Evolutionary conservation across 345 rosid genomes (phyloP).

Genomic region (Mercurialis annua): DNA sequence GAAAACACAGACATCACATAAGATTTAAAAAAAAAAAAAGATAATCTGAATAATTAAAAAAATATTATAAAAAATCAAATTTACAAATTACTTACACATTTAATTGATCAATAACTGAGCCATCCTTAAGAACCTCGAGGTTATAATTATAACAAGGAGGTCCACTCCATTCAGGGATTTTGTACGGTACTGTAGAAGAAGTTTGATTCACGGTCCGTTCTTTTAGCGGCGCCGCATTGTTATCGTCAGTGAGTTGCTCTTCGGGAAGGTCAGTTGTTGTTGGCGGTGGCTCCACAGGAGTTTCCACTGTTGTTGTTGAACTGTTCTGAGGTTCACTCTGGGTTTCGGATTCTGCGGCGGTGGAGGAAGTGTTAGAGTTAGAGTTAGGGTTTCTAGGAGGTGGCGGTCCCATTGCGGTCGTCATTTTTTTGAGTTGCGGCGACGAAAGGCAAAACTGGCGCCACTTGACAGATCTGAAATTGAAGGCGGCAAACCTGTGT

Average conservation of each 20-base stretch:
- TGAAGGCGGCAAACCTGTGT: too few species aligned
- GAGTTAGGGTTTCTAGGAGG: slow-evolving; percentile 41
- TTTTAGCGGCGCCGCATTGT: not conserved
- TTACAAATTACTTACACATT: slow-evolving; percentile 42
- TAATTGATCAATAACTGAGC: slow-evolving; percentile 59
- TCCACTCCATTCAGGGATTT: slow-evolving; percentile 88
- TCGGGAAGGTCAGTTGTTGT: slow-evolving; percentile 28
- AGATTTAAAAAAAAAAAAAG: not conserved
- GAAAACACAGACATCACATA: slow-evolving; percentile 9
- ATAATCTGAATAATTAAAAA: not conserved
- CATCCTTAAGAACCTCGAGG: slow-evolving; percentile 85
- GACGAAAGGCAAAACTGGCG: too few species aligned
- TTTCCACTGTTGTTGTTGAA: slow-evolving; percentile 9
- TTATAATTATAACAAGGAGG: slow-evolving; percentile 58
- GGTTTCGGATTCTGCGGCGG: not conserved
- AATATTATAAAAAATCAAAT: not conserved
- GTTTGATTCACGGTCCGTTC: slow-evolving; percentile 1
- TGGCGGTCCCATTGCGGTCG: slow-evolving; percentile 36
- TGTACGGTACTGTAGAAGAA: slow-evolving; percentile 51
- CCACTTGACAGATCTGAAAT: too few species aligned
- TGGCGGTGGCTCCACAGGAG: slow-evolving; percentile 43
- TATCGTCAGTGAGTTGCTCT: not conserved
- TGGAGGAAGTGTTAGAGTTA: slow-evolving; percentile 10
- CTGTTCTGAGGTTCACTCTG: slow-evolving; percentile 9
- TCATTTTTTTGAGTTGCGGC: slow-evolving; percentile 18